phyloP scores from a whole-genome alignment of 2,329 filamentous ascomycete genomes.

The Onygena corvina region DNA sequence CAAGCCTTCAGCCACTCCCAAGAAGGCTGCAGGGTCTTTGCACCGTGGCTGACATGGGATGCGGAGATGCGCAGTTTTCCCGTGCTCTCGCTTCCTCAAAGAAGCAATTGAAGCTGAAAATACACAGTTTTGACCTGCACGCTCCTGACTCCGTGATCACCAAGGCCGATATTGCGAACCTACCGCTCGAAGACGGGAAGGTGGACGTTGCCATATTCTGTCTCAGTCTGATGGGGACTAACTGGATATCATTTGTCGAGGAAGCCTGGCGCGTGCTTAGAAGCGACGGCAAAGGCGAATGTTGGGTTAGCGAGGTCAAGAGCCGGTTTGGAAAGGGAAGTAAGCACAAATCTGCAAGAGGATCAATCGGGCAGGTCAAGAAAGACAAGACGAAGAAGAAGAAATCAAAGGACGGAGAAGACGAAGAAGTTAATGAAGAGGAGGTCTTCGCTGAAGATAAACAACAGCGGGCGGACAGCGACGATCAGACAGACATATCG shows the following conservation, averaged over 20 bases:
- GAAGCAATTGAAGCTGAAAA: slow-evolving; percentile 56
- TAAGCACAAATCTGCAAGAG: slow-evolving; percentile 25
- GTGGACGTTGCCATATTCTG: slow-evolving; percentile 90
- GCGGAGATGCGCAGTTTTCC: slow-evolving; percentile 77
- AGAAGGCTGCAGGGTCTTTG: slow-evolving; percentile 56
- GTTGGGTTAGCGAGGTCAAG: slow-evolving; percentile 97
- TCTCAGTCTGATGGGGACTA: slow-evolving; percentile 94
- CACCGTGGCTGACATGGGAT: slow-evolving; percentile 82
- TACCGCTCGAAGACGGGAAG: slow-evolving; percentile 62
- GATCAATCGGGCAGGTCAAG: slow-evolving; percentile 28
- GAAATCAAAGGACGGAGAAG: slow-evolving; percentile 37
- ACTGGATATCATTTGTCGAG: slow-evolving; percentile 94
- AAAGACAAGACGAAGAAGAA: slow-evolving; percentile 35
- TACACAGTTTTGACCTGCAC: slow-evolving; percentile 81
- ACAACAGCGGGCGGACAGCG: slow-evolving; percentile 49
- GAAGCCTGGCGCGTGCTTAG: slow-evolving; percentile 85
- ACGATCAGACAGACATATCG: slow-evolving; percentile 70
- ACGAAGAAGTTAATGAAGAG: slow-evolving; percentile 45
- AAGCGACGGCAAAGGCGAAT: slow-evolving; percentile 70
- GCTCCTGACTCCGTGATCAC: slow-evolving; percentile 65
- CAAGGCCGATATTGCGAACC: slow-evolving; percentile 72
- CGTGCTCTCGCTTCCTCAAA: slow-evolving; percentile 49
- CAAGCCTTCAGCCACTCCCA: slow-evolving; percentile 45
- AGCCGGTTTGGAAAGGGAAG: slow-evolving; percentile 62
- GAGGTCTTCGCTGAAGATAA: slow-evolving; percentile 41